A percentile compares a stretch with the other conserved stretches of the same genome.
phyloP scores from a whole-genome alignment of 2,329 filamentous ascomycete species.

The Cytospora piceicola region DNA sequence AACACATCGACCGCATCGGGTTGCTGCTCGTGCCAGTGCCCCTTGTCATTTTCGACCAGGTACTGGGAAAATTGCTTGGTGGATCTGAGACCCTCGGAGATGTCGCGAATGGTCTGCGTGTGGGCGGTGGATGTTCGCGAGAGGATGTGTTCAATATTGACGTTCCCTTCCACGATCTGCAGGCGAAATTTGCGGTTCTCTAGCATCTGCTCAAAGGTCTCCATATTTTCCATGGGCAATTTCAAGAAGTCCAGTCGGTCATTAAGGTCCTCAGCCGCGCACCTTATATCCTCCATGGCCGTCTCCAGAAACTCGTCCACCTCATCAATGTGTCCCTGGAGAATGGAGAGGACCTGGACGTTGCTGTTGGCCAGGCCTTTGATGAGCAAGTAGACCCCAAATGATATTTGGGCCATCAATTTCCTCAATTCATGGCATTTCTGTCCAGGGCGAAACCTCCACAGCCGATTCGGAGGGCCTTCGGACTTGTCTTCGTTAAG shows the following conservation, averaged over 20 bases:
- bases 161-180: conserved; percentile 83
- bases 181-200: conserved; percentile 81
- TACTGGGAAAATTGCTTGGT: conserved; percentile 79
- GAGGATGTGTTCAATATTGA: conserved; percentile 88
- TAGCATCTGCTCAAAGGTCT: conserved; percentile 84
- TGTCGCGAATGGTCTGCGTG: conserved; percentile 77
- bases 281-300: conserved; percentile 80
- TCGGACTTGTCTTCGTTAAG: conserved; percentile 71
- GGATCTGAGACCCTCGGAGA: conserved; percentile 75
- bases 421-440: conserved; percentile 88
- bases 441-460: conserved; percentile 76
- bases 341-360: conserved; percentile 81
- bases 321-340: conserved; percentile 92
- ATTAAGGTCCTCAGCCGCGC: conserved; percentile 77
- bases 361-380: conserved; percentile 88
- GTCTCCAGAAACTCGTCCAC: conserved; percentile 89
- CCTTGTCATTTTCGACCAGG: conserved; percentile 66
- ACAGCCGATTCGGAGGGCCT: conserved; percentile 71
- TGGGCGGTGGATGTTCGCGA: conserved; percentile 76
- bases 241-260: conserved; percentile 80
- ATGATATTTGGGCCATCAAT: conserved; percentile 88
- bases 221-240: conserved; percentile 80
- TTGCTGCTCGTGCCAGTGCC: conserved; percentile 64
- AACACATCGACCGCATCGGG: conserved; percentile 72
- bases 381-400: conserved; percentile 86